phyloP scores from a whole-genome alignment of 2,329 filamentous ascomycete genomes.

The Lasiodiplodia citricola region DNA sequence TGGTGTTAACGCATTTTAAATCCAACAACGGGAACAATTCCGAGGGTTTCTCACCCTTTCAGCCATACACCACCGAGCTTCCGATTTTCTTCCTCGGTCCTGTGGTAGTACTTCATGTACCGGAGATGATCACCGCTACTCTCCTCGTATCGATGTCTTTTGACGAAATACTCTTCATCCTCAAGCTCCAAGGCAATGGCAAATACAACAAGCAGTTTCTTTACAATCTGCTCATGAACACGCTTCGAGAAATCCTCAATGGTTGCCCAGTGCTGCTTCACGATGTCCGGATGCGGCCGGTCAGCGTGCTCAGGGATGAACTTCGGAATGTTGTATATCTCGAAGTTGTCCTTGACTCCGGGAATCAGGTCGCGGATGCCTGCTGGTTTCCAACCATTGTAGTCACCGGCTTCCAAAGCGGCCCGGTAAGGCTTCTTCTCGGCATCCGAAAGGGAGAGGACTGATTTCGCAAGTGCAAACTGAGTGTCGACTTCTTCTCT shows the following conservation, averaged over 20 bases:
- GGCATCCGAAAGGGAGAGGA: not conserved
- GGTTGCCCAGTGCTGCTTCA: conserved; percentile 26
- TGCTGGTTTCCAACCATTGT: not conserved
- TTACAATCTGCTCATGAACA: not conserved
- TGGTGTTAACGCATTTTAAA: not conserved
- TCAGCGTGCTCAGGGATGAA: conserved; percentile 36
- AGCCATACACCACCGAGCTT: not conserved
- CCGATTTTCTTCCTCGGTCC: not conserved
- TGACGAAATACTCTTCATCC: not conserved
- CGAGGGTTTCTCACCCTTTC: not conserved
- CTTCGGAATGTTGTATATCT: conserved; percentile 41
- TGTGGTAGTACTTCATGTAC: not conserved
- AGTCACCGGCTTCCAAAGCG: not conserved
- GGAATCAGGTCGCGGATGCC: not conserved
- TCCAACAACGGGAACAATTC: not conserved
- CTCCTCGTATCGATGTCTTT: not conserved
- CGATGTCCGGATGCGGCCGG: conserved; percentile 28
- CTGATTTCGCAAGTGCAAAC: not conserved
- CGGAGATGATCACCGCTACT: not conserved
- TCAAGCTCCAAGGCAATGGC: not conserved
- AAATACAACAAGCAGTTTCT: not conserved
- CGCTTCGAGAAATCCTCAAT: conserved; percentile 35
- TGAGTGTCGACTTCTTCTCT: not conserved
- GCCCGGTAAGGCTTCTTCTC: not conserved
- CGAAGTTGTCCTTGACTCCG: conserved; percentile 33